Evolutionary conservation across 2,329 filamentous ascomycete genomes (phyloP), one percentile per base, ranked within the genome.

Genomic region (Ophiostoma piceae): DNA sequence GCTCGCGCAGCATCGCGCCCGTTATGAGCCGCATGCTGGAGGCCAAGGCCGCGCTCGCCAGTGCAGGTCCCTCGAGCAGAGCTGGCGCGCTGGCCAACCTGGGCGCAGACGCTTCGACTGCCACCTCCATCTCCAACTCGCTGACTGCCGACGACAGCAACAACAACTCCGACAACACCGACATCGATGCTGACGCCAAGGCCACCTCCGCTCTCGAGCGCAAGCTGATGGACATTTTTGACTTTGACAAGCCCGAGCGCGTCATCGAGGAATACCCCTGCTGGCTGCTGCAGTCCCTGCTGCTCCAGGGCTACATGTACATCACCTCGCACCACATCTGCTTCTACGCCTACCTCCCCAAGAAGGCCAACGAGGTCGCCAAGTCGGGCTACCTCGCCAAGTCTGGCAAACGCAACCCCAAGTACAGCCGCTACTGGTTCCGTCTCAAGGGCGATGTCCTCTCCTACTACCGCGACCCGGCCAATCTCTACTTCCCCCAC

Each of bases 321-420:
- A 92, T 99, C 76, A 98, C 95, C 0, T 84, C 90, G 72, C 91
- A 90, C 75, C 95, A 99, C 77, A 91, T 98, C 72, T 97, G 94
- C 80, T 99, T 98, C 78, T 98, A 97, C 77, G 93, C 95, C 54
- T 97, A 97, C 77, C 85, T 98, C n/a, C 93, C 93, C 7, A 96
- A 94, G 82, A 97, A 95, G 83, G 88, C 90, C 85, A 87, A 91
- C 74, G 84, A 89, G 69, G 85, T 91, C 22, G 86, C 89, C 74
- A 98, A 97, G 79, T 94, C 93, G 1, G 94, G 95, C 1, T 92
- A 94, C 76, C 83, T 99, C 1, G 88, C 88, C 70, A 98, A 98
- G 80, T 91, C 91, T 71, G 94, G 95, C 71, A 92, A 91, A 76
- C 90, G 92, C 66, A 97, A 94, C 77, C 91, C 92, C 66, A 91